Evolutionary conservation across 31 red algal species (phyloP).

Genomic region (Odonthalia washingtoniensis): DNA sequence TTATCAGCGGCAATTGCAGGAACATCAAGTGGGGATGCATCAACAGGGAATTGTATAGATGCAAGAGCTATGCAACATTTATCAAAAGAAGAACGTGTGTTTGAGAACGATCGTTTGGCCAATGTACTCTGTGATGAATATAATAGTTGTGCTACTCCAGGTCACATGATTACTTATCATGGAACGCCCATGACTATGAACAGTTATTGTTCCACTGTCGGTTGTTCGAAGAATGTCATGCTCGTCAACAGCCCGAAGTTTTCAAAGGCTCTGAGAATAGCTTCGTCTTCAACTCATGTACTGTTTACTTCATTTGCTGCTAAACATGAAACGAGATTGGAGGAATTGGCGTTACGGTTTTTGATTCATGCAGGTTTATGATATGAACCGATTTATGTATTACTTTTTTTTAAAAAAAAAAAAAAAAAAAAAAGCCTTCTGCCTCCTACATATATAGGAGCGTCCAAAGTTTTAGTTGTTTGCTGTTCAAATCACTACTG

Average conservation of each 20-base stretch:
- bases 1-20: no score
- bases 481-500: no score
- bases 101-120: slow-evolving; percentile 31
- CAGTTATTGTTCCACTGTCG: slow-evolving; percentile 28
- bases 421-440: no score
- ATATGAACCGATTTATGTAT: no score
- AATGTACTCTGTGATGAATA: slow-evolving; percentile 44
- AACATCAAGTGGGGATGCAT: no score
- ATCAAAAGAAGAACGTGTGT: slow-evolving; percentile 27
- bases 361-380: no score
- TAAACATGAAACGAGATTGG: no score
- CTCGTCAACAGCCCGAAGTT: slow-evolving; percentile 62
- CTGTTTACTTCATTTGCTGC: slow-evolving; percentile 58
- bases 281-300: slow-evolving; percentile 12
- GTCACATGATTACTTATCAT: slow-evolving; percentile 41
- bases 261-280: background rate
- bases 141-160: slow-evolving; percentile 49
- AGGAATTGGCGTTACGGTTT: no score
- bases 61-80: slow-evolving; percentile 22
- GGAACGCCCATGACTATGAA: slow-evolving; percentile 55
- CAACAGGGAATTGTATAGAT: slow-evolving; percentile 29
- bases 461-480: no score
- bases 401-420: no score
- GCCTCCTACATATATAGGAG: no score
- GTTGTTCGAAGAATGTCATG: slow-evolving; percentile 38